Evolutionary conservation across 495 filamentous ascomycete species (phyloP).

Genomic region (Xylaria bambusicola): DNA sequence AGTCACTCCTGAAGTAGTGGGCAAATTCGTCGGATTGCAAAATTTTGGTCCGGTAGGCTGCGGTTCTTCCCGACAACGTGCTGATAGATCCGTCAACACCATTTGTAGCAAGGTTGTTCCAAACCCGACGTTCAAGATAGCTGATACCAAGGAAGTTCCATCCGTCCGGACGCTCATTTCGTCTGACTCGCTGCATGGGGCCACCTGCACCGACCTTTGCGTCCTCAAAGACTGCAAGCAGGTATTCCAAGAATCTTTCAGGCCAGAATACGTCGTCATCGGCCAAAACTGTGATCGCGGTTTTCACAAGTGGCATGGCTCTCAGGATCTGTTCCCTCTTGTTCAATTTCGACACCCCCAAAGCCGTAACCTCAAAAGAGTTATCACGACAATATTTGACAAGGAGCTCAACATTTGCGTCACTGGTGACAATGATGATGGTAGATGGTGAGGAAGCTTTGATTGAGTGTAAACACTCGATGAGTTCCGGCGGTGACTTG

Average conservation of each 20-base stretch:
- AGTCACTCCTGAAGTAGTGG: slow-evolving; percentile 69
- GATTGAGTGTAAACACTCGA: slow-evolving; percentile 31
- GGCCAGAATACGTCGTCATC: slow-evolving; percentile 92
- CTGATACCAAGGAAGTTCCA: slow-evolving; percentile 80
- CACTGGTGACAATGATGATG: slow-evolving; percentile 32
- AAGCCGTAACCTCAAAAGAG: slow-evolving; percentile 53
- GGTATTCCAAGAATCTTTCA: slow-evolving; percentile 72
- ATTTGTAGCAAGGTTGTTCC: slow-evolving; percentile 85
- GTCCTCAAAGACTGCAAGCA: slow-evolving; percentile 83
- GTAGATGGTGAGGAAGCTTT: slow-evolving; percentile 29
- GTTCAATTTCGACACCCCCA: slow-evolving; percentile 52
- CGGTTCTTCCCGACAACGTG: slow-evolving; percentile 84
- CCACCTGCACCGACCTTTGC: slow-evolving; percentile 76
- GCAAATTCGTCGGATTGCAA: slow-evolving; percentile 76
- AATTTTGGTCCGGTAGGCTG: slow-evolving; percentile 79
- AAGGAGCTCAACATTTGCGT: slow-evolving; percentile 27
- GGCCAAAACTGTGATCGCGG: slow-evolving; percentile 75
- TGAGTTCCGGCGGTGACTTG: slow-evolving; percentile 33
- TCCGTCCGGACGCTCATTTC: slow-evolving; percentile 55
- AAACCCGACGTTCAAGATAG: slow-evolving; percentile 83
- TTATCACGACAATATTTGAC: slow-evolving; percentile 28
- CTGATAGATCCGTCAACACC: slow-evolving; percentile 83
- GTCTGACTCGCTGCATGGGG: slow-evolving; percentile 76
- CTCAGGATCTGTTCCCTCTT: slow-evolving; percentile 83
- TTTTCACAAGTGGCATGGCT: slow-evolving; percentile 74